Conservation (phyloP, 768 basidiomycete genomes). For the Coprinopsis sp. region DNA sequence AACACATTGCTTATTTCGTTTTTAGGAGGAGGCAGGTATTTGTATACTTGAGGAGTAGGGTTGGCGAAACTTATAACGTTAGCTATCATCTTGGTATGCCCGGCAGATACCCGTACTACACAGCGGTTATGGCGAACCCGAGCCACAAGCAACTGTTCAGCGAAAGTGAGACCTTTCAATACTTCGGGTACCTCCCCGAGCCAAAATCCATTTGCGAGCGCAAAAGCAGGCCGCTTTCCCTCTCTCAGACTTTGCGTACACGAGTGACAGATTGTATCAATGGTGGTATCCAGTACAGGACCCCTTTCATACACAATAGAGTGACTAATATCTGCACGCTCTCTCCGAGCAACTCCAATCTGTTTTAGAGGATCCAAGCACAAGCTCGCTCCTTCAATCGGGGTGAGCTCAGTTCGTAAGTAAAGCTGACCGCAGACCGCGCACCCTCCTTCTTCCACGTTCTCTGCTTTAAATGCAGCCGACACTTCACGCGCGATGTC, state of each 20-base stretch:
- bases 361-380: neutral
- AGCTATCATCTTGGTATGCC: neutral
- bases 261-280: neutral
- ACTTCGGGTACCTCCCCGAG: neutral
- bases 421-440: neutral
- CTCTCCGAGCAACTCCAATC: neutral
- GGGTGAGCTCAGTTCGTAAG: neutral
- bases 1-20: neutral
- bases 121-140: neutral
- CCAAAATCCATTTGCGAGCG: neutral
- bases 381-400: neutral
- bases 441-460: neutral
- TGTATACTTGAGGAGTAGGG: neutral
- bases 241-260: neutral
- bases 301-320: neutral
- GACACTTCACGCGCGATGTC: no score
- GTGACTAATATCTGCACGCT: neutral
- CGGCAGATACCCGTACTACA: neutral
- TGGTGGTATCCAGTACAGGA: neutral
- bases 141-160: neutral
- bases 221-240: neutral
- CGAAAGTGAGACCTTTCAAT: neutral
- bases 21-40: neutral
- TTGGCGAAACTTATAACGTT: neutral
- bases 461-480: neutral